Evolutionary conservation across 192 early-diverging fungal genomes (phyloP).

Genomic region (Coemansia sp.): DNA sequence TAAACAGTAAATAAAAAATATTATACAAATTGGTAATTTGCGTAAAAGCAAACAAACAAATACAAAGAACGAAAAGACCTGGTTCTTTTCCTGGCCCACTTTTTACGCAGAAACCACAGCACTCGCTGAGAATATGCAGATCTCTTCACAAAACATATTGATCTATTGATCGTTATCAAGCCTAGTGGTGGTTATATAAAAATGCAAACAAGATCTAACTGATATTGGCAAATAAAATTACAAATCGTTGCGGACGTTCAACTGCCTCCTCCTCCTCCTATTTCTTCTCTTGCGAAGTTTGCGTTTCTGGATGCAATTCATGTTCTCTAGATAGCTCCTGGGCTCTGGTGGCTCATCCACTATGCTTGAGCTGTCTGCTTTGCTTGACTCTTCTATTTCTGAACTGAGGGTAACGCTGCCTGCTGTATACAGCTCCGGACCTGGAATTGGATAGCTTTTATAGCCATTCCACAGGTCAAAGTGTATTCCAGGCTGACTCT

Average conservation of each 20-base stretch:
- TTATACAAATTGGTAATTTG: too few relatives aligned
- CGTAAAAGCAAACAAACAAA: too few relatives aligned
- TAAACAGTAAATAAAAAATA: too few relatives aligned
- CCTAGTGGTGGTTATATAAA: too few relatives aligned
- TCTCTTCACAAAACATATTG: too few relatives aligned
- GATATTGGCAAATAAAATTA: neutral
- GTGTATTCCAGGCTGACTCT: constrained; percentile 7
- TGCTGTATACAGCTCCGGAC: constrained; percentile 2
- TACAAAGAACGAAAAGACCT: too few relatives aligned
- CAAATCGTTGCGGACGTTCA: neutral
- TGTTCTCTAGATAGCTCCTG: neutral
- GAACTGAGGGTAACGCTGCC: neutral
- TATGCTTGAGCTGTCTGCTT: neutral
- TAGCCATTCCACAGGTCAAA: constrained; percentile 2
- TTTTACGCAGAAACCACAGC: too few relatives aligned
- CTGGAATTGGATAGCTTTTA: constrained; percentile 11
- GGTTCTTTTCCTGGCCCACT: too few relatives aligned
- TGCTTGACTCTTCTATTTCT: neutral
- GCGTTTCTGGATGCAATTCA: neutral
- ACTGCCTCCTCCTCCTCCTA: neutral
- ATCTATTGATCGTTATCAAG: too few relatives aligned
- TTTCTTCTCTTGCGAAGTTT: neutral
- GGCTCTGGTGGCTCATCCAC: neutral
- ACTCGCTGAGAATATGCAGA: too few relatives aligned
- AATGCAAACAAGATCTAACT: too few relatives aligned